Evolutionary conservation across 2,329 filamentous ascomycete species (phyloP), one percentile per base, ranked within the genome.

Genomic region (Talaromyces pinophilus): DNA sequence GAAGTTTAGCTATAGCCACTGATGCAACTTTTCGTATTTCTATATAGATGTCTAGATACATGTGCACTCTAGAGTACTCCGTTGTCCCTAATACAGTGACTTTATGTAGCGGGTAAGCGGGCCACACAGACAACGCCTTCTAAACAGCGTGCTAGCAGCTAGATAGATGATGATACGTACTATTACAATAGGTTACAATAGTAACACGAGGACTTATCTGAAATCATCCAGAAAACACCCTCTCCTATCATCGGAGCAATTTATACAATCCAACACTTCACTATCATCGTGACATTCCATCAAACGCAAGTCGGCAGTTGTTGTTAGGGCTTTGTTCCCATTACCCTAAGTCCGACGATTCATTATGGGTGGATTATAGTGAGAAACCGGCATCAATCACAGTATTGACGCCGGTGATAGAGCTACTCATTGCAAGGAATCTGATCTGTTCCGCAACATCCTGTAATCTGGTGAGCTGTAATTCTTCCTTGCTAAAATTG

Each of bases 381-480:
- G 54, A 59, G 38, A 59, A 59, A 13, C 54, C 54, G 30, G 54
- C 54, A 59, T 59, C 54, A 8, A 59, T 59, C 0, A 59, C n/a
- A 3, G 19, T 13, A 22, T 59, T 59, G 10, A 25, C n/a, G 11
- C 54, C 54, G 15, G 54, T 59, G 28, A 59, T 59, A 15, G 54
- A 59, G 4, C 5, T 10, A n/a, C 2, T 38, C 33, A 59, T 25
- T 1, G 54, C 54, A 11, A 59, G 25, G 19, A 38, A 19, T 28
- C 30, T 13, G 6, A 59, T 17, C 38, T 59, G 54, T 19, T 59
- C 54, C n/a, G 54, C 54, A 15, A 59, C 54, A 11, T 59, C 54
- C 48, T 54, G 11, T 54, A 15, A 54, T 25, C 1, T 8, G 11
- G 17, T 54, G 28, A 30, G 22, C 48, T 25, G 22, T 52, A 25